These are phyloP conservation scores for Tolypocladium nubicola DNA, from an alignment of 2,329 filamentous ascomycete genomes.

Conservation along the genomic window DNA sequence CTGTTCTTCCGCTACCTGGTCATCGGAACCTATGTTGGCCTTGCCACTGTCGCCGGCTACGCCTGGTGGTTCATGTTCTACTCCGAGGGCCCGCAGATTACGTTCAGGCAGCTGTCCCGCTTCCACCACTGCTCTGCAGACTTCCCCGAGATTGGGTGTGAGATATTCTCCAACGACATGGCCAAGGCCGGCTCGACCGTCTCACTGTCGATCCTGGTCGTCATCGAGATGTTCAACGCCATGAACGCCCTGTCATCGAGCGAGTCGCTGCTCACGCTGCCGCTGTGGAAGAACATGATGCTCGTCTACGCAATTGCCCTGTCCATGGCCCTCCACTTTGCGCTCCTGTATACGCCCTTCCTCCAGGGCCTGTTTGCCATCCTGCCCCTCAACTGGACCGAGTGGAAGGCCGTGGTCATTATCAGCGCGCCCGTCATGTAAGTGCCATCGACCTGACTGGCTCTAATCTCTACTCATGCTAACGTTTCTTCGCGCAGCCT, in stretches of 20 bases:
- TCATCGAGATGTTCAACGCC: slow-evolving; percentile 99
- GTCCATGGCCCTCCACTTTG: slow-evolving; percentile 92
- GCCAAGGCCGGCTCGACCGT: slow-evolving; percentile 87
- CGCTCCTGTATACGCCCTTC: slow-evolving; percentile 82
- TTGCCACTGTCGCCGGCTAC: slow-evolving; percentile 91
- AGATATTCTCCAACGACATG: slow-evolving; percentile 81
- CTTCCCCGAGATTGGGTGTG: slow-evolving; percentile 83
- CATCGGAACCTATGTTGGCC: slow-evolving; percentile 88
- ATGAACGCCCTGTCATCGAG: slow-evolving; percentile 96
- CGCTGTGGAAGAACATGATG: slow-evolving; percentile 98
- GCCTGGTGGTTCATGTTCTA: slow-evolving; percentile 99
- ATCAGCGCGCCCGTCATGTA: slow-evolving; percentile 91
- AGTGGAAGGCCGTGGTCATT: slow-evolving; percentile 84
- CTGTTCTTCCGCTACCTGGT: slow-evolving; percentile 96
- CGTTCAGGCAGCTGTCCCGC: slow-evolving; percentile 77
- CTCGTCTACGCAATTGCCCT: slow-evolving; percentile 88
- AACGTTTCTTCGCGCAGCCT: slow-evolving; percentile 35
- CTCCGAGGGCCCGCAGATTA: slow-evolving; percentile 78
- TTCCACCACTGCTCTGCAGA: slow-evolving; percentile 86
- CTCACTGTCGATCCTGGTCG: slow-evolving; percentile 82
- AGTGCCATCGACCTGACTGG: slow-evolving; percentile 28
- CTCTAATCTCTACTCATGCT: slow-evolving; percentile 6
- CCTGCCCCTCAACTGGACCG: slow-evolving; percentile 68
- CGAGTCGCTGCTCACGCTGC: slow-evolving; percentile 85
- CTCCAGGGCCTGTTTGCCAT: slow-evolving; percentile 86